phyloP scores from a whole-genome alignment of 208 protist genomes.

The Hexamita inflata region DNA sequence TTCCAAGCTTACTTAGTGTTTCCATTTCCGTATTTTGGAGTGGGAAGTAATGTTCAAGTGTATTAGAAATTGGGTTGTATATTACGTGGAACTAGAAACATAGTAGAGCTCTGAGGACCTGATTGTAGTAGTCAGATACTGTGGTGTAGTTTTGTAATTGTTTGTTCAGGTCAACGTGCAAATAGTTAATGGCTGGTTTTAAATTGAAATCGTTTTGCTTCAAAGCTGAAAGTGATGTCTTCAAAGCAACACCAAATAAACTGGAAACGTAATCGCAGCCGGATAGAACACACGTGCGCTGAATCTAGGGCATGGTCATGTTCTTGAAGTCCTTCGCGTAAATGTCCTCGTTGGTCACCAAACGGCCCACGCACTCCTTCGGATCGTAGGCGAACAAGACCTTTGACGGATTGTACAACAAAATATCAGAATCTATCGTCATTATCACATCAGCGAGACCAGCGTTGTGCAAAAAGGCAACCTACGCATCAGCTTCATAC shows the following conservation, averaged over 20 bases:
- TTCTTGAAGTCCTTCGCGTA: background rate
- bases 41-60: too few species aligned
- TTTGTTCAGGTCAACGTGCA: too few species aligned
- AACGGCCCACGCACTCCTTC: background rate
- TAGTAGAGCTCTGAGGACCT: too few species aligned
- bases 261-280: conserved; percentile 18
- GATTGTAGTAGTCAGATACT: too few species aligned
- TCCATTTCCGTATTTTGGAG: too few species aligned
- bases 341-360: background rate
- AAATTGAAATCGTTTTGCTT: background rate
- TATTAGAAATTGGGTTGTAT: too few species aligned
- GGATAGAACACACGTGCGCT: background rate
- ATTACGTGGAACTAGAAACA: too few species aligned
- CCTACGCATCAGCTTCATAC: conserved; percentile 15
- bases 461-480: conserved; percentile 11
- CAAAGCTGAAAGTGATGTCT: background rate
- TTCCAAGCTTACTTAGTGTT: too few species aligned
- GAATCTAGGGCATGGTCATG: too few species aligned
- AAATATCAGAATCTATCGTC: conserved; percentile 22
- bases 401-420: background rate
- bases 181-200: too few species aligned
- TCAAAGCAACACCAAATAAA: conserved; percentile 15
- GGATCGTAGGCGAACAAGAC: background rate
- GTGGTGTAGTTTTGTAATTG: too few species aligned
- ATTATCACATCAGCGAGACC: conserved; percentile 9